Evolutionary conservation across 2,329 filamentous ascomycete species (phyloP).

Genomic region (Sporothrix dimorphospora): DNA sequence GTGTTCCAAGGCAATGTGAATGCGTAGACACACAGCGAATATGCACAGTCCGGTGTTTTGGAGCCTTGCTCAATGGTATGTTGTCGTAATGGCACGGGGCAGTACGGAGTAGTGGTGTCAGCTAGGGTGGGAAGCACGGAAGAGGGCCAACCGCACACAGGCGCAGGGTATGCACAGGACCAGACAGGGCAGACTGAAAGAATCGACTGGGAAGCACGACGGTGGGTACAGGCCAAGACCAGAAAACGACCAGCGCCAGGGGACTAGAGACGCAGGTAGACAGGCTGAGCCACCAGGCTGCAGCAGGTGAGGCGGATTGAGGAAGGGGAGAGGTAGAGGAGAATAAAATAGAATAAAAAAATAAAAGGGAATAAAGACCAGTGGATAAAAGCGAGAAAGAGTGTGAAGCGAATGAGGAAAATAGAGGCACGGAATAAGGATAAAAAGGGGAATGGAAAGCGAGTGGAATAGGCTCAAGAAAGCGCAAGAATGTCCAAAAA

Average conservation of each 20-base stretch:
- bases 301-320: constrained; percentile 26
- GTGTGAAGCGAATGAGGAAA: not conserved
- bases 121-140: constrained; percentile 28
- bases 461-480: constrained; percentile 9
- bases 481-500: constrained; percentile 4
- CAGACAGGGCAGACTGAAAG: not conserved
- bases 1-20: constrained; percentile 15
- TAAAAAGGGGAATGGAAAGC: constrained; percentile 22
- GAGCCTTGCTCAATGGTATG: constrained; percentile 22
- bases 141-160: constrained; percentile 25
- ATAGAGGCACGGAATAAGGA: not conserved
- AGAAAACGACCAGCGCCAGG: not conserved
- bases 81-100: constrained; percentile 23
- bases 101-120: constrained; percentile 28
- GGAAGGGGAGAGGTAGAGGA: not conserved
- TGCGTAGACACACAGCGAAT: constrained; percentile 10
- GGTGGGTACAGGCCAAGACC: constrained; percentile 28
- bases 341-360: constrained; percentile 12
- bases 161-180: constrained; percentile 15
- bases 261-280: constrained; percentile 18
- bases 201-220: constrained; percentile 2
- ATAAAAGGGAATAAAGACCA: not conserved
- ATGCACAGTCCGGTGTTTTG: constrained; percentile 26
- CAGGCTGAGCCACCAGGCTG: constrained; percentile 26
- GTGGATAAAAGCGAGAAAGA: not conserved